These are phyloP conservation scores for Hygrophorus pudorinus DNA, from an alignment of 768 basidiomycete species.

Conservation along the genomic window DNA sequence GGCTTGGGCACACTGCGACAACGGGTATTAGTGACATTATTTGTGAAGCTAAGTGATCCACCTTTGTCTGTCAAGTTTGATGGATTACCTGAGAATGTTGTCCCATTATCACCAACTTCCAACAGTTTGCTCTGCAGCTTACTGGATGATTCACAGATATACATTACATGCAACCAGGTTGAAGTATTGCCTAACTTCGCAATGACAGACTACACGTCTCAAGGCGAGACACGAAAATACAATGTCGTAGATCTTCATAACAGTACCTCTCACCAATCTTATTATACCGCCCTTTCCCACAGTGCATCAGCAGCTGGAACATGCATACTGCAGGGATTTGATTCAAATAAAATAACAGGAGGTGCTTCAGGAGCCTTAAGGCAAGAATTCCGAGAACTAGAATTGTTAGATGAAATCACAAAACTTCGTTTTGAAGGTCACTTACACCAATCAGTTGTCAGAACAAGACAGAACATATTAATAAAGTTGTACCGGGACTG, in stretches of 20 bases:
- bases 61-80: conserved; percentile 14
- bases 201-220: conserved; percentile 26
- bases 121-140: conserved; percentile 6
- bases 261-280: conserved; percentile 15
- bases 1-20: conserved; percentile 6
- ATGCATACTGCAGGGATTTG: conserved; percentile 23
- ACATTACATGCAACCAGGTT: conserved; percentile 16
- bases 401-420: too few relatives aligned
- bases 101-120: conserved; percentile 12
- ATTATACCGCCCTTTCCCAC: conserved; percentile 23
- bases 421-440: too few relatives aligned
- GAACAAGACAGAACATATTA: conserved; percentile 11
- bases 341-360: conserved; percentile 11
- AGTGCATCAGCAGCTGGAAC: too few relatives aligned
- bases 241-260: conserved; percentile 18
- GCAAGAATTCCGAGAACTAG: too few relatives aligned
- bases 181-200: too few relatives aligned
- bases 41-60: conserved; percentile 18
- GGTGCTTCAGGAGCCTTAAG: too few relatives aligned
- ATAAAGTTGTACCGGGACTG: conserved; percentile 12
- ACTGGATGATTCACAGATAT: conserved; percentile 9
- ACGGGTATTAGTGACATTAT: conserved; percentile 18
- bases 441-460: too few relatives aligned
- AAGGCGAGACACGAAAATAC: conserved; percentile 24
- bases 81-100: conserved; percentile 21